These are phyloP conservation scores for Aureobasidium lini DNA, from an alignment of 2,329 filamentous ascomycete species.

Conservation along the genomic window DNA sequence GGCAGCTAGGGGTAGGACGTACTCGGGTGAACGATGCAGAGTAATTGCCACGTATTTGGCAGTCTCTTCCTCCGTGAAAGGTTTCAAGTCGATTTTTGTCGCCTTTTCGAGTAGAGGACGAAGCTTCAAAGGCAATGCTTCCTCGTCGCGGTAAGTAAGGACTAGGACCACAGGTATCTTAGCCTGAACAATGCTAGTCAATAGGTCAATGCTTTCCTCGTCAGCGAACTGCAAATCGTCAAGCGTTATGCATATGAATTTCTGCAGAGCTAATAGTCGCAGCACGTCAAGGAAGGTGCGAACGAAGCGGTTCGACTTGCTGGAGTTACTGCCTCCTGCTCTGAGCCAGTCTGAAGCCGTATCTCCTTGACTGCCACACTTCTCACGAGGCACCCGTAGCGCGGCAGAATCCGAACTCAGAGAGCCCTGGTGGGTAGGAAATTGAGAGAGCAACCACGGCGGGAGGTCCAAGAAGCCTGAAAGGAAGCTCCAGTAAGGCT, in stretches of 20 bases:
- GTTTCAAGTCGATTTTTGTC: conserved; percentile 63
- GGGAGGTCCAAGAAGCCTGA: conserved; percentile 54
- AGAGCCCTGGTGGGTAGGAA: conserved; percentile 9
- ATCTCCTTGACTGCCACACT: conserved; percentile 20
- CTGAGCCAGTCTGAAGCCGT: conserved; percentile 39
- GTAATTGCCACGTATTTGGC: conserved; percentile 75
- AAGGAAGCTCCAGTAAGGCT: conserved; percentile 51
- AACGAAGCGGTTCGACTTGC: conserved; percentile 63
- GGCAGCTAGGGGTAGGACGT: conserved; percentile 68
- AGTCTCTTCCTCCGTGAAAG: conserved; percentile 72
- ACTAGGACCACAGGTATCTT: conserved; percentile 77
- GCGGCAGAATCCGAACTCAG: neutral
- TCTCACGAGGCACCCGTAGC: conserved; percentile 5
- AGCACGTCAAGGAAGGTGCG: conserved; percentile 84
- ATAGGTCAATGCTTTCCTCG: conserved; percentile 74
- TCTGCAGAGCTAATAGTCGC: conserved; percentile 70
- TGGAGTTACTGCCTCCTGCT: conserved; percentile 36
- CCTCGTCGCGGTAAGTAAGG: conserved; percentile 51
- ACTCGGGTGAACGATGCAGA: conserved; percentile 63
- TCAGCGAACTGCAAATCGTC: conserved; percentile 91
- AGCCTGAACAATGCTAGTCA: conserved; percentile 69
- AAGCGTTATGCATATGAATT: conserved; percentile 79
- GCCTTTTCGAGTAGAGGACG: conserved; percentile 33
- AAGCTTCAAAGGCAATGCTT: conserved; percentile 31
- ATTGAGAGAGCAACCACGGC: conserved; percentile 52